Base-by-base conservation (phyloP, 169 alveolate species). In the Cryptosporidium ryanae region DNA sequence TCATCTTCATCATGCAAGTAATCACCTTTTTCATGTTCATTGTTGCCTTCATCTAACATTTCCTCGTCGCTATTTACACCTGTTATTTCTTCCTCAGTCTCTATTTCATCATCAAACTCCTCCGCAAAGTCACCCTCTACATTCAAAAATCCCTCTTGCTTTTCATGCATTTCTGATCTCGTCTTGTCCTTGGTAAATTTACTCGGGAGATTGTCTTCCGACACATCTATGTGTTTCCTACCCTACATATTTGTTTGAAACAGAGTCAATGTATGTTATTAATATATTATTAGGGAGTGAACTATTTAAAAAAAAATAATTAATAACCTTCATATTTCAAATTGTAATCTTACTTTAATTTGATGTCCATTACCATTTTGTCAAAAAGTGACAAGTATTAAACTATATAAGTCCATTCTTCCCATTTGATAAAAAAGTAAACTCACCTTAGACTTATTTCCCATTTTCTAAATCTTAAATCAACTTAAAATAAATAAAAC, bases 81-180 rank as follows among this genome's bases (percentile, higher is more conserved):
- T 1, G 44, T 57, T 13, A 70, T 34, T 50, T 66, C 82, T 31
- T 44, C 61, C 57, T 70, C 84, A 13, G 43, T 55, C 57, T 70
- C 84, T 21, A 70, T 70, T 57, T 70, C 84, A 15, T 70, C 84
- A 15, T 70, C 84, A 27, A 54, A 32, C 32, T 70, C 84, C 32
- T 70, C 84, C 34, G 84, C 84, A 70, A 70, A 70, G 29, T 70
- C 68, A 31, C 84, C 84, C 55, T 70, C 84, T 8, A 70, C 66
- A 54, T 55, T 70, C 23, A 70, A 21, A 18, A 70, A 13, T 43
- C 43, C 63, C 38, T 70, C 84, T 57, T 70, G 84, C 23, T 54
- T 54, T 31, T 52, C 55, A 23, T 52, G 31, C 67, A 55, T 50
- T 38, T 70, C 59, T 5, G 84, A 70, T 50, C 31, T 70, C 6